Conservation (phyloP, 805 yeast genomes). For the Dipodascus geniculatus region DNA sequence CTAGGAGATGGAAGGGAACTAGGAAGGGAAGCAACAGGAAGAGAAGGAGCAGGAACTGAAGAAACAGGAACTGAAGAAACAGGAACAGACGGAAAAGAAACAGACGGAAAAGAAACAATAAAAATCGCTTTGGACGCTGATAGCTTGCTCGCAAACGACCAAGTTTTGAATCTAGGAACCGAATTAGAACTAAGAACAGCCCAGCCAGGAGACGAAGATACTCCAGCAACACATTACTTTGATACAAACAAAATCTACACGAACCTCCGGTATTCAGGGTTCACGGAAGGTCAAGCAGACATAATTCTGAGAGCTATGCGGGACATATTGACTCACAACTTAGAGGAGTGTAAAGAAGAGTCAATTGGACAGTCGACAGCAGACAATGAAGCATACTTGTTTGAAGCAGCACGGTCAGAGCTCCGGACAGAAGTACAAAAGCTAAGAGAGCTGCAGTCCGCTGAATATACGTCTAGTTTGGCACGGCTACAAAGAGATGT, state of each 20-base stretch:
- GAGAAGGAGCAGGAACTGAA: no score
- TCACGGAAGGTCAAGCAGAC: slow-evolving; percentile 49
- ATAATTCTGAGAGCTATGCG: slow-evolving; percentile 37
- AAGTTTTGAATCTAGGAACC: neutral
- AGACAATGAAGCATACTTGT: slow-evolving; percentile 79
- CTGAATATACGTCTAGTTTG: slow-evolving; percentile 52
- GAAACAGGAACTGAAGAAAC: no score
- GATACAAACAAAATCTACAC: slow-evolving; percentile 54
- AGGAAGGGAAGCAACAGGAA: no score
- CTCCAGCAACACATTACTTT: slow-evolving; percentile 25
- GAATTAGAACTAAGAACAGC: neutral
- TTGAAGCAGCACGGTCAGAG: slow-evolving; percentile 88
- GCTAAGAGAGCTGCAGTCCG: slow-evolving; percentile 57
- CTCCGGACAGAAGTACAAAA: slow-evolving; percentile 65
- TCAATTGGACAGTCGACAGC: slow-evolving; percentile 45
- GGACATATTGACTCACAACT: slow-evolving; percentile 24
- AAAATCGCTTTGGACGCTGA: no score
- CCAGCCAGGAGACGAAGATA: neutral
- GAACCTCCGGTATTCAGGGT: slow-evolving; percentile 43
- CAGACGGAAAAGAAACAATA: no score
- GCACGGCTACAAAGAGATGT: slow-evolving; percentile 62
- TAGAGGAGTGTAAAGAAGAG: slow-evolving; percentile 24
- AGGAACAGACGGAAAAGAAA: no score
- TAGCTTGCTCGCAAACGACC: no score
- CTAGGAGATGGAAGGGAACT: no score